phyloP scores from a whole-genome alignment of 257 asterid genomes.

The Nicotiana attenuata region DNA sequence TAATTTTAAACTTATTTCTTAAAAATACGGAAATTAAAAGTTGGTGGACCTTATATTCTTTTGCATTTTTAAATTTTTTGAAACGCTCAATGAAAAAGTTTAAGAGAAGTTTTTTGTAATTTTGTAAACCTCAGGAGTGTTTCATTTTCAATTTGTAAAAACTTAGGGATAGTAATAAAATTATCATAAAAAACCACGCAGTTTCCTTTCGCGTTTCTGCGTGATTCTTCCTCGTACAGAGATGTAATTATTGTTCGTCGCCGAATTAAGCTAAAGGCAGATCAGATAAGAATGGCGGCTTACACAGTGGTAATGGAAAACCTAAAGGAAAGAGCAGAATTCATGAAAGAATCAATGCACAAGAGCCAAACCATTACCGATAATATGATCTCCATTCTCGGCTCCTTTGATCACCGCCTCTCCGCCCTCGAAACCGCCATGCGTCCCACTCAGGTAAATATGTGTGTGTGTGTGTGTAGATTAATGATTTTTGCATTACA shows the following conservation, averaged over 20 bases:
- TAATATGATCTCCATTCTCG: constrained; percentile 75
- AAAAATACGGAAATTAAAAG: not conserved
- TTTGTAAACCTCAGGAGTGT: not conserved
- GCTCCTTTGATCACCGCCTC: constrained; percentile 94
- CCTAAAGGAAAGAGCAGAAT: constrained; percentile 61
- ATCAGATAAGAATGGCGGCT: constrained; percentile 32
- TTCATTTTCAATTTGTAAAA: not conserved
- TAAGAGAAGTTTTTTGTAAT: not conserved
- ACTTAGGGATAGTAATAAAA: not conserved
- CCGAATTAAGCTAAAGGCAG: not conserved
- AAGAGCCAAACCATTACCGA: constrained; percentile 80
- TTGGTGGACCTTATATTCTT: not conserved
- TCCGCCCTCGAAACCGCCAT: constrained; percentile 99
- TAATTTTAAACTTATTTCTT: not conserved
- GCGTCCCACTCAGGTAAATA: constrained; percentile 94
- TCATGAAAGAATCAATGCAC: constrained; percentile 76
- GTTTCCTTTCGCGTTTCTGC: not conserved
- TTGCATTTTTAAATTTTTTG: not conserved
- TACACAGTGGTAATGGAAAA: constrained; percentile 56
- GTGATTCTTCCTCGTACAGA: not conserved
- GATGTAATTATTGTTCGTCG: no score
- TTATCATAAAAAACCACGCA: not conserved
- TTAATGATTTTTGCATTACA: not conserved
- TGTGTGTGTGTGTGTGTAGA: not conserved
- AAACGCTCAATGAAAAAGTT: not conserved